Evolutionary conservation across 139 green algal species (phyloP).

Genomic region (Tetradesmus lagerheimii): DNA sequence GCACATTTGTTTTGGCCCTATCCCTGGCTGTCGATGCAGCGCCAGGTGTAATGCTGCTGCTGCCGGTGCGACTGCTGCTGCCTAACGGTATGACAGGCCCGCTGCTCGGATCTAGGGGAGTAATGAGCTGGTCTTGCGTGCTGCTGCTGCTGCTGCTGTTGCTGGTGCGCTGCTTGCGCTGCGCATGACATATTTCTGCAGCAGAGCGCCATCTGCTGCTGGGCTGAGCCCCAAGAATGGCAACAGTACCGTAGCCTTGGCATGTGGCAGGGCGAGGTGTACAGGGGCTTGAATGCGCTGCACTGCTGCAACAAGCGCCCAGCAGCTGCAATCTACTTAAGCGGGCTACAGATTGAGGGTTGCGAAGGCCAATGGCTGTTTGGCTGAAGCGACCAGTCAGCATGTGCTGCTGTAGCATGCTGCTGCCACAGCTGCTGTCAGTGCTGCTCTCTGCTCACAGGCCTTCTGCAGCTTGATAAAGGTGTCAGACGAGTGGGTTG

Average conservation of each 20-base stretch:
- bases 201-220: background rate
- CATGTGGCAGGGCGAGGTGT: background rate
- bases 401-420: background rate
- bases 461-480: background rate
- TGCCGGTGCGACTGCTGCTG: background rate
- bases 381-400: background rate
- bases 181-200: background rate
- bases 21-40: background rate
- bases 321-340: background rate
- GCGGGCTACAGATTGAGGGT: background rate
- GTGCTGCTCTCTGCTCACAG: background rate
- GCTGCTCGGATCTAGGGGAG: background rate
- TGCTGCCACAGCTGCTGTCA: constrained; percentile 1
- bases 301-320: background rate
- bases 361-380: background rate
- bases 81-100: background rate
- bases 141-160: background rate
- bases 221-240: background rate
- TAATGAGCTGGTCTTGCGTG: background rate
- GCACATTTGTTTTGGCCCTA: background rate
- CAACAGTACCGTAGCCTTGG: background rate
- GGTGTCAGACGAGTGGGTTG: no score
- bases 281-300: background rate
- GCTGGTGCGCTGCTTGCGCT: background rate
- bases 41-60: background rate